A percentile compares a stretch with the other conserved stretches of the same genome.
phyloP scores from a whole-genome alignment of 441 rosid genomes.

The Dalechampia spathulata region DNA sequence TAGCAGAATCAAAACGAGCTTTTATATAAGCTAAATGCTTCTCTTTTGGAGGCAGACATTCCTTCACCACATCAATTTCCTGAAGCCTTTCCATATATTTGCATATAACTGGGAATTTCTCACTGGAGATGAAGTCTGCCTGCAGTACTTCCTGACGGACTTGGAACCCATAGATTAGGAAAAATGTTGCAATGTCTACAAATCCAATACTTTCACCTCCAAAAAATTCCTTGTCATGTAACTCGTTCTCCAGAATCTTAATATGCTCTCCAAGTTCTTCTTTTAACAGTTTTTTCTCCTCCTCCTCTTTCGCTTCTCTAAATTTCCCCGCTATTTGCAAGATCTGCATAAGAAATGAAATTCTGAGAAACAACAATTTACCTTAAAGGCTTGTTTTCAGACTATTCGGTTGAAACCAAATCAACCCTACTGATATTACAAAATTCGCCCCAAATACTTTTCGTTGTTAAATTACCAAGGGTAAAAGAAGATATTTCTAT shows the following conservation, averaged over 20 bases:
- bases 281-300: background rate
- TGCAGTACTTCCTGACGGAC: slow-evolving; percentile 20
- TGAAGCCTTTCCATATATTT: slow-evolving; percentile 29
- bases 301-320: too few relatives aligned
- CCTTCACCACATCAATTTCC: slow-evolving; percentile 23
- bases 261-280: background rate
- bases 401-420: too few relatives aligned
- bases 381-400: too few relatives aligned
- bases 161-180: background rate
- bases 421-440: too few relatives aligned
- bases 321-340: too few relatives aligned
- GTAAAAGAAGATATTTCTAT: too few relatives aligned
- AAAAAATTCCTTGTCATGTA: slow-evolving; percentile 33
- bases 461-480: too few relatives aligned
- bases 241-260: slow-evolving; percentile 31
- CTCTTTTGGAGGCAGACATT: slow-evolving; percentile 36
- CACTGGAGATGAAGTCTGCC: slow-evolving; percentile 3
- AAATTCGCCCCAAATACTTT: too few relatives aligned
- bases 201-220: slow-evolving; percentile 39
- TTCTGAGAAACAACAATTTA: too few relatives aligned
- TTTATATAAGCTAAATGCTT: slow-evolving; percentile 19
- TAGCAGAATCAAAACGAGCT: slow-evolving; percentile 7
- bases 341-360: too few relatives aligned
- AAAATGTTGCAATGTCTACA: slow-evolving; percentile 20
- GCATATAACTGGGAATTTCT: slow-evolving; percentile 27